Percentiles rank a stretch among this genome's conserved stretches.
Conservation (phyloP, 306 rosid species). For the Begonia peltatifolia region DNA sequence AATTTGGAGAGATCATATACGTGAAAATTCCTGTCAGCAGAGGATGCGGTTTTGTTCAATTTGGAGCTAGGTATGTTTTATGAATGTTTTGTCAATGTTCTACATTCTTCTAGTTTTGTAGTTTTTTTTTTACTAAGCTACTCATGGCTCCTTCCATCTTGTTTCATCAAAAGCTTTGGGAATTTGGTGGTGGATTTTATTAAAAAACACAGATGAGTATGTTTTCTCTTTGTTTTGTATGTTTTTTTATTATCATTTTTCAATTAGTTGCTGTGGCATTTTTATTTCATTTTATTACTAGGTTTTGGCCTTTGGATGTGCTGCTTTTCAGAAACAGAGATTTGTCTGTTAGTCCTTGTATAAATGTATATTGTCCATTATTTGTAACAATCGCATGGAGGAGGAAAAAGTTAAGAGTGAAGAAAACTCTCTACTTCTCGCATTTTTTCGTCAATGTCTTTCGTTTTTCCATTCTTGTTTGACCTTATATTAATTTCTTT, state of each 20-base stretch:
- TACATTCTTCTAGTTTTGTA: too few relatives aligned
- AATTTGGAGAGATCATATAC: conserved; percentile 60
- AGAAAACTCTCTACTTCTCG: neutral
- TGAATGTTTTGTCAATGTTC: too few relatives aligned
- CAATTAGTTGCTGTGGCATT: too few relatives aligned
- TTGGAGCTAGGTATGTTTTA: conserved; percentile 52
- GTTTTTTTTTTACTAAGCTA: too few relatives aligned
- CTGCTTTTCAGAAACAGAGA: neutral
- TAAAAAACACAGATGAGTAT: too few relatives aligned
- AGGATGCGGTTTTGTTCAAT: conserved; percentile 80
- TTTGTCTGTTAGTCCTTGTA: neutral
- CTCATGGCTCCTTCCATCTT: too few relatives aligned
- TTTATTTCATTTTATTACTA: neutral
- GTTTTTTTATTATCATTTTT: too few relatives aligned
- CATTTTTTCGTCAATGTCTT: neutral
- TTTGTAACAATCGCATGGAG: neutral
- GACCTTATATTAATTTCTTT: conserved; percentile 11
- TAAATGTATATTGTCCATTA: neutral
- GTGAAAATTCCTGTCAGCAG: conserved; percentile 69
- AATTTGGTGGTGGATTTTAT: too few relatives aligned
- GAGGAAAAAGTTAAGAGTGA: conserved; percentile 1
- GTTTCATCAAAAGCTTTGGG: too few relatives aligned
- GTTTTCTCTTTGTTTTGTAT: too few relatives aligned
- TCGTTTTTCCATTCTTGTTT: conserved; percentile 1
- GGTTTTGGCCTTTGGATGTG: too few relatives aligned